Conservation (phyloP, 352 stramenopile species). For the Lagenidium sp. region DNA sequence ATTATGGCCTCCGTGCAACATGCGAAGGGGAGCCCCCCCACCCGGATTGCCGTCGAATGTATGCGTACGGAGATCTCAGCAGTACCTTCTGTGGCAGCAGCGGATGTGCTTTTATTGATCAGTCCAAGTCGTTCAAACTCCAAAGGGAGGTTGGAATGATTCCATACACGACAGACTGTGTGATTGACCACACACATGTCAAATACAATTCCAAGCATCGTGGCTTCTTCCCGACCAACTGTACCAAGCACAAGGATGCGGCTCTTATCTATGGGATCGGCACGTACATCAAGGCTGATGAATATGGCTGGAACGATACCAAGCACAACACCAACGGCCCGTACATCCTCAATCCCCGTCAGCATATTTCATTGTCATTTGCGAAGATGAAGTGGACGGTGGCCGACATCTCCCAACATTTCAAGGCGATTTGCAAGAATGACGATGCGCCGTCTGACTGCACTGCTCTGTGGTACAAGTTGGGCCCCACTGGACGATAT, state of each 20-base stretch:
- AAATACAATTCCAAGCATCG: constrained; percentile 31
- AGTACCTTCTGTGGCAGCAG: constrained; percentile 21
- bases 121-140: constrained; percentile 17
- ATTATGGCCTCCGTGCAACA: neutral
- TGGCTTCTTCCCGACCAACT: constrained; percentile 24
- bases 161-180: constrained; percentile 30
- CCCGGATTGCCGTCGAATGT: constrained; percentile 5
- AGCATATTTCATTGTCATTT: constrained; percentile 32
- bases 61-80: constrained; percentile 15
- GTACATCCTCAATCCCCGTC: constrained; percentile 23
- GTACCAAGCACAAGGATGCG: constrained; percentile 13
- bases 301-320: constrained; percentile 14
- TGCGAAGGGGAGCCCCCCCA: neutral
- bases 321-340: constrained; percentile 8
- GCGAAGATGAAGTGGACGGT: constrained; percentile 25
- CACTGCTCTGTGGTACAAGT: constrained; percentile 26
- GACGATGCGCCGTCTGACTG: constrained; percentile 13
- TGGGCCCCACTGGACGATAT: constrained; percentile 30
- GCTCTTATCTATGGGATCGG: constrained; percentile 30
- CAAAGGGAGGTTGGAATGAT: constrained; percentile 29
- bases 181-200: constrained; percentile 13
- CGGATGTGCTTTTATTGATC: constrained; percentile 31
- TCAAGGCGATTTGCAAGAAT: constrained; percentile 25
- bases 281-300: constrained; percentile 32
- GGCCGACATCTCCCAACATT: constrained; percentile 17